Evolutionary conservation across 2,329 filamentous ascomycete species (phyloP).

Genomic region (Chaetothyriales sp.): DNA sequence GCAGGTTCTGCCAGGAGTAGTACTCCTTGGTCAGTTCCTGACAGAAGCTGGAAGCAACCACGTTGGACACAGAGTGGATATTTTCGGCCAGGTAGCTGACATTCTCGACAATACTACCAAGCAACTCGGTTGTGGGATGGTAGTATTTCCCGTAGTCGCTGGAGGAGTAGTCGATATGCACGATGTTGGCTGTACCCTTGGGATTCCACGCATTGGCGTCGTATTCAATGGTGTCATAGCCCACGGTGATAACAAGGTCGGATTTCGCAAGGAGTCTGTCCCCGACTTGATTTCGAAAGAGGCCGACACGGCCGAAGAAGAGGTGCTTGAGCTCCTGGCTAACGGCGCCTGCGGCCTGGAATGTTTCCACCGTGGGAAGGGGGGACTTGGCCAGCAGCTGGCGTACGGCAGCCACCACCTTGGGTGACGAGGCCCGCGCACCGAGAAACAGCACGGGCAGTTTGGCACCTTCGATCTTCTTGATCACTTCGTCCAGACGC

Average conservation of each 20-base stretch:
- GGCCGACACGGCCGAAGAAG: constrained; percentile 36
- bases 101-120: constrained; percentile 32
- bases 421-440: constrained; percentile 28
- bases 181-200: constrained; percentile 24
- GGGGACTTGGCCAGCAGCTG: constrained; percentile 29
- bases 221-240: constrained; percentile 38
- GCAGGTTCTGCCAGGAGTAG: constrained; percentile 23
- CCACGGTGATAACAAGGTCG: constrained; percentile 33
- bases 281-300: constrained; percentile 38
- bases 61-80: constrained; percentile 21
- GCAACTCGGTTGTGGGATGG: constrained; percentile 29
- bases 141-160: constrained; percentile 30
- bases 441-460: constrained; percentile 36
- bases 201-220: constrained; percentile 35
- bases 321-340: constrained; percentile 31
- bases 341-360: constrained; percentile 37
- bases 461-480: constrained; percentile 23
- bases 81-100: constrained; percentile 24
- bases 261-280: constrained; percentile 32
- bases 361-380: constrained; percentile 37
- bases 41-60: constrained; percentile 25
- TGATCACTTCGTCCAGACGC: constrained; percentile 24
- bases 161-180: constrained; percentile 32
- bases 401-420: constrained; percentile 31
- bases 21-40: constrained; percentile 25